phyloP scores from a whole-genome alignment of 2,329 filamentous ascomycete species.

The Penicillium corylophilum region DNA sequence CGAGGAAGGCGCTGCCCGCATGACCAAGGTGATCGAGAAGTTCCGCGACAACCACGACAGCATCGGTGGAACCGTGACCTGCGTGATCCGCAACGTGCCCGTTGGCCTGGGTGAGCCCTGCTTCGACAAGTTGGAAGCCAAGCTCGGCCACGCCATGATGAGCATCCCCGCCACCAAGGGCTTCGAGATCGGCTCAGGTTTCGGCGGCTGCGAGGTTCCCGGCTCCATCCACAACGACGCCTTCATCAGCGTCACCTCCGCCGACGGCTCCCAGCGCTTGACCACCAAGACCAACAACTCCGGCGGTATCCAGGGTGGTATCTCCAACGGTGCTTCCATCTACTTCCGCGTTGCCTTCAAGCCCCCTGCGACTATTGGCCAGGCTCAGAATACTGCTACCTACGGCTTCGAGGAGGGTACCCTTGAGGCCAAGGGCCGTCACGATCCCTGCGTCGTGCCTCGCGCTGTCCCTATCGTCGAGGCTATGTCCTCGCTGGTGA shows the following conservation, averaged over 20 bases:
- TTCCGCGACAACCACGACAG: constrained; percentile 79
- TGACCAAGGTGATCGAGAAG: constrained; percentile 76
- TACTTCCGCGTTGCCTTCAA: constrained; percentile 97
- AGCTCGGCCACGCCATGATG: constrained; percentile 89
- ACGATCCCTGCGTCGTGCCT: constrained; percentile 91
- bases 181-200: constrained; percentile 93
- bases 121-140: constrained; percentile 94
- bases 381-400: constrained; percentile 78
- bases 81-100: constrained; percentile 83
- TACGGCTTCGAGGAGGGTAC: constrained; percentile 76
- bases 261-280: constrained; percentile 54
- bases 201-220: constrained; percentile 78
- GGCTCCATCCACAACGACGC: constrained; percentile 92
- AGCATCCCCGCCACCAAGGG: constrained; percentile 93
- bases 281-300: constrained; percentile 93
- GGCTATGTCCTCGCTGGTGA: constrained; percentile 81
- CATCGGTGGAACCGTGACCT: constrained; percentile 93
- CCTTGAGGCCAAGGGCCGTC: constrained; percentile 86
- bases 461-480: constrained; percentile 72
- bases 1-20: constrained; percentile 60
- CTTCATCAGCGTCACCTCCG: constrained; percentile 60
- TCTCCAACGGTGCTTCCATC: constrained; percentile 87
- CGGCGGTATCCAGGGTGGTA: constrained; percentile 92
- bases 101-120: constrained; percentile 86
- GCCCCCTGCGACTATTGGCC: constrained; percentile 87